A percentile compares a stretch with the other conserved stretches of the same genome.
These are phyloP conservation scores for Trichoderma gamsii DNA, from an alignment of 495 filamentous ascomycete species.

Conservation along the genomic window DNA sequence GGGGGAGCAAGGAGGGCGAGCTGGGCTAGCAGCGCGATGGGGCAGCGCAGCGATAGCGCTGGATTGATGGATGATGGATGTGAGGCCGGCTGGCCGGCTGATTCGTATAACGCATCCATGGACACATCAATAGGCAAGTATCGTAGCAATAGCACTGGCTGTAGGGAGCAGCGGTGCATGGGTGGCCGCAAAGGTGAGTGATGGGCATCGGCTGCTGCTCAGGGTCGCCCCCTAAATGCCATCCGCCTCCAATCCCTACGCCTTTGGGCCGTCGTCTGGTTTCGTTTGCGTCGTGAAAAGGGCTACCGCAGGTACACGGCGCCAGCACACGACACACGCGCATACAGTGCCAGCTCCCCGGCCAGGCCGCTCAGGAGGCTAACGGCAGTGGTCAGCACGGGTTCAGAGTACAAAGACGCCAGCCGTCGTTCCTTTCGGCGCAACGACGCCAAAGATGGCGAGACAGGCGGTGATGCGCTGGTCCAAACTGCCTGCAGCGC, in stretches of 20 bases:
- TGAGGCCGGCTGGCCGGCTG: neutral
- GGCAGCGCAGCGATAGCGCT: neutral
- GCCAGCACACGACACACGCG: neutral
- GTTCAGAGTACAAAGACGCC: neutral
- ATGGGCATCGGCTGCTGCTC: neutral
- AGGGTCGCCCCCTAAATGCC: constrained; percentile 10
- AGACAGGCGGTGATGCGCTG: constrained; percentile 12
- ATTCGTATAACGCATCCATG: no score
- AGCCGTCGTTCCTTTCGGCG: neutral
- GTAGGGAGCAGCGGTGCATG: neutral
- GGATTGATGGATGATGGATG: neutral
- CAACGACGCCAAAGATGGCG: neutral
- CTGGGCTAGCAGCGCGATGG: neutral
- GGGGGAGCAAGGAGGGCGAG: constrained; percentile 8
- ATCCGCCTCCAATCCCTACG: neutral
- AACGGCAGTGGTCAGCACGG: neutral
- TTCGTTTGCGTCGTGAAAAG: neutral
- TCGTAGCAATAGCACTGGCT: neutral
- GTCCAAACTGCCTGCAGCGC: no score
- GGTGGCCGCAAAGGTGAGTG: neutral
- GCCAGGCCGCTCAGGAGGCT: neutral
- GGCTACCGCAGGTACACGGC: neutral
- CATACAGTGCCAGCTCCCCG: constrained; percentile 1
- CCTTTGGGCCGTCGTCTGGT: neutral
- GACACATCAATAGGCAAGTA: no score